Evolutionary conservation across 1,284 basidiomycete species (phyloP), one percentile per base, ranked within the genome.

Genomic region (Austroboletus niveus): DNA sequence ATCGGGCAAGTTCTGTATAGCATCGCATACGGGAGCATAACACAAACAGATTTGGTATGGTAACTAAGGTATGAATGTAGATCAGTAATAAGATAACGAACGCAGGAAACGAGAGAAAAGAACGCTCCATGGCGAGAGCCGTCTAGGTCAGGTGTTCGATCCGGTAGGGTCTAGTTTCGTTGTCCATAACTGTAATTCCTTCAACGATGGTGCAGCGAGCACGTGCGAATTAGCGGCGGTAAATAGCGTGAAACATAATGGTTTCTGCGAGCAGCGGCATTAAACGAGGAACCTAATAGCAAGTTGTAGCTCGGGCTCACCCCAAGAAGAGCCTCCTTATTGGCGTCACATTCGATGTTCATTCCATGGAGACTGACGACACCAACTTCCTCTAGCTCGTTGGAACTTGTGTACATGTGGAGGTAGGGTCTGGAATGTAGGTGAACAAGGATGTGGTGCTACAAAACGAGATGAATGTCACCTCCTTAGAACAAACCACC

Each of bases 401-500:
- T 84, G 8, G 85, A 87, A 57, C 85, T 83, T 30, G 81, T 77
- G 72, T 95, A 97, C 51, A 98, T 78, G 63, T 94, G 86, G 5
- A 98, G 78, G 70, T 96, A 95, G 0, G 96, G 96, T 63, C 93
- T 92, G 59, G 2, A 54, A 53, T 22, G 2, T 14, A 49, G 32
- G 20, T 56, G 22, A 57, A 35, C 20, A 42, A 42, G 5, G 17
- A 6, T 45, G 24, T 8, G 20, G 8, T 11, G 3, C 30, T 34
- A 17, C 30, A 24, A 50, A 52, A 40, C 11, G 35, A 53, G 15
- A 41, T 39, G 24, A 29, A 34, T 60, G 75, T 57, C 61, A 92
- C 92, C 94, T 81, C 66, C 85, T 81, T n/a, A 98, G 77, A 12
- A 94, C 89, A 65, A 96, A 94, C 84, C 89, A 93, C 42, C 86